Conservation (phyloP, 352 stramenopile genomes). For the Phytophthora hybrid region DNA sequence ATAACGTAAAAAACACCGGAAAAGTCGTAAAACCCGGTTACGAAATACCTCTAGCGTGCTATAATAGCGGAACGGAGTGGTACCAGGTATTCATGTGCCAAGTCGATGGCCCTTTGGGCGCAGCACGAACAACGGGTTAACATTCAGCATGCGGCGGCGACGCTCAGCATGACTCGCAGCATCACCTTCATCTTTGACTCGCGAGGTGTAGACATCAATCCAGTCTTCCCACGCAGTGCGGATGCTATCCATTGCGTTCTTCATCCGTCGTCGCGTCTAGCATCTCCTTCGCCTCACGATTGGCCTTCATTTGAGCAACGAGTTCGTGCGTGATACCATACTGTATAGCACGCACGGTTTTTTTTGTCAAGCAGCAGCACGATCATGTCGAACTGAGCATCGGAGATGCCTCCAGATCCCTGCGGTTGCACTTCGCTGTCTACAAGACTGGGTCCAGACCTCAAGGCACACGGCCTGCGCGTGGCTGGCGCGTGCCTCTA, state of each 20-base stretch:
- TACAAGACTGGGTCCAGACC: no score
- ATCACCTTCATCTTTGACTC: conserved; percentile 55
- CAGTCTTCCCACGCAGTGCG: conserved; percentile 63
- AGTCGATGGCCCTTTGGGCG: conserved; percentile 89
- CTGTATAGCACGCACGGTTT: conserved; percentile 61
- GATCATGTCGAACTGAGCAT: conserved; percentile 80
- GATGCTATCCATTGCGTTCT: conserved; percentile 55
- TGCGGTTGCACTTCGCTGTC: no score
- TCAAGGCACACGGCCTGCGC: no score
- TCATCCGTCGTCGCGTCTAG: conserved; percentile 58
- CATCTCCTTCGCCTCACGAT: conserved; percentile 53
- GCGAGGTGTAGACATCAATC: conserved; percentile 61
- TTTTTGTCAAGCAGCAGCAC: conserved; percentile 65
- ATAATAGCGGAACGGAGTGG: no score
- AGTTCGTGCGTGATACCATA: conserved; percentile 81
- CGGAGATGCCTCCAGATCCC: conserved; percentile 59
- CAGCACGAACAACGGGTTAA: conserved; percentile 88
- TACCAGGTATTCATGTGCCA: conserved; percentile 65
- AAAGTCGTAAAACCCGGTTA: no score
- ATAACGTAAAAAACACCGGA: no score
- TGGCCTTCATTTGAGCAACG: conserved; percentile 59
- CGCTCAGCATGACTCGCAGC: conserved; percentile 45
- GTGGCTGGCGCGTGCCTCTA: no score
- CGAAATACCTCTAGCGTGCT: no score
- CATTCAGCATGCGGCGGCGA: conserved; percentile 55